Percentiles rank a stretch among this genome's conserved stretches.
phyloP scores from a whole-genome alignment of 2,329 filamentous ascomycete species.

The Rhynchosporium secalis region DNA sequence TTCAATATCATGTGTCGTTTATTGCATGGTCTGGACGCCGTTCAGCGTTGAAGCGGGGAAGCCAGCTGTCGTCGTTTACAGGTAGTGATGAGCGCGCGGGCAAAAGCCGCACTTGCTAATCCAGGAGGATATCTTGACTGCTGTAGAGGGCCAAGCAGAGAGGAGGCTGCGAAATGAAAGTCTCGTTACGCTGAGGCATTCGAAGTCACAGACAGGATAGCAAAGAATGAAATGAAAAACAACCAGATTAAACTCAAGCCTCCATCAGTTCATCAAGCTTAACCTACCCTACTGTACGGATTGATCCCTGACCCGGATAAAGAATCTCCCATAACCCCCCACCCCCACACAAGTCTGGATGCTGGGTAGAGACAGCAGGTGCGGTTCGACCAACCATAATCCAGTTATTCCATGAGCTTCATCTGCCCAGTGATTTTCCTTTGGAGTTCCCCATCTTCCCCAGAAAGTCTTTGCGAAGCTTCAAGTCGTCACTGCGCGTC shows the following conservation, averaged over 20 bases:
- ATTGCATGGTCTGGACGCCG: neutral
- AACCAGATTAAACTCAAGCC: neutral
- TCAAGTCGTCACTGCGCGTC: slow-evolving; percentile 12
- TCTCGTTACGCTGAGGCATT: neutral
- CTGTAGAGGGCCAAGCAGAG: neutral
- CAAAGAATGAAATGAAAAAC: neutral
- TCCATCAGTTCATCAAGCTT: neutral
- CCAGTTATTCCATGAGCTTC: neutral
- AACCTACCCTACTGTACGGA: neutral
- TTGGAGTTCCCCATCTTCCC: slow-evolving; percentile 11
- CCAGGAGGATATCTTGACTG: neutral
- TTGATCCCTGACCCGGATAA: neutral
- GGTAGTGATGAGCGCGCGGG: neutral
- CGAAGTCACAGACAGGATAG: neutral
- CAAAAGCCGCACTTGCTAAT: slow-evolving; percentile 13
- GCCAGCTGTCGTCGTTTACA: neutral
- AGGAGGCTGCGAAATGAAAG: neutral
- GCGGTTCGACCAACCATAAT: slow-evolving; percentile 2
- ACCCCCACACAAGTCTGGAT: neutral
- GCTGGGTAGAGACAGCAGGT: neutral
- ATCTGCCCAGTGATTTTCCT: neutral
- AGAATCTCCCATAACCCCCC: slow-evolving; percentile 1
- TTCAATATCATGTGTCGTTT: slow-evolving; percentile 6
- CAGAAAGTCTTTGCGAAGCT: slow-evolving; percentile 8
- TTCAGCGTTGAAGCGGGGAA: slow-evolving; percentile 5